phyloP scores from a whole-genome alignment of 1,284 basidiomycete genomes.

The Marasmius fiardii region DNA sequence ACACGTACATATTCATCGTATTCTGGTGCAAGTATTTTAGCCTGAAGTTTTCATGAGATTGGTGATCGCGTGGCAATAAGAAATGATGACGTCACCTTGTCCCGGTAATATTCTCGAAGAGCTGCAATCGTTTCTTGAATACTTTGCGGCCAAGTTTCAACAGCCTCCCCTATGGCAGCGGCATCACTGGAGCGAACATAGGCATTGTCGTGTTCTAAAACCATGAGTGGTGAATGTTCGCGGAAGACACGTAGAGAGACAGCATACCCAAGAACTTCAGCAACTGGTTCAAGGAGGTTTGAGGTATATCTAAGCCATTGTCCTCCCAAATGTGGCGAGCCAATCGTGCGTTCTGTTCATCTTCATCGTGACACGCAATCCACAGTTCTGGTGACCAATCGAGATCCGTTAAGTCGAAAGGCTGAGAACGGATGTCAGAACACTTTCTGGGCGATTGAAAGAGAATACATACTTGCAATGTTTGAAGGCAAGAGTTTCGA shows the following conservation, averaged over 20 bases:
- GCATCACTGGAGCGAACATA: constrained; percentile 83
- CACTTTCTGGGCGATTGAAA: constrained; percentile 1
- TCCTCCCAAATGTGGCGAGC: constrained; percentile 93
- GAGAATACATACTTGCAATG: constrained; percentile 69
- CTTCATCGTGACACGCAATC: constrained; percentile 88
- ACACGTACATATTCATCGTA: constrained; percentile 81
- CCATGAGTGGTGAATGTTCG: constrained; percentile 10
- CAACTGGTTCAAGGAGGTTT: constrained; percentile 64
- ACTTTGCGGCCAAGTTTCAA: constrained; percentile 73
- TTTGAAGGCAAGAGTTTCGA: constrained; percentile 87
- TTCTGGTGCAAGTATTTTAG: constrained; percentile 85
- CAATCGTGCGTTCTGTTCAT: constrained; percentile 87
- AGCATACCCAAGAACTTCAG: constrained; percentile 68
- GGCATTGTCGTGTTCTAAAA: constrained; percentile 72
- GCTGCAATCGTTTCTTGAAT: constrained; percentile 43
- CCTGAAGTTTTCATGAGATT: constrained; percentile 38
- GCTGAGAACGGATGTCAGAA: constrained; percentile 39
- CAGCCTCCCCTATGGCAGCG: constrained; percentile 75
- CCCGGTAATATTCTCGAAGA: constrained; percentile 76
- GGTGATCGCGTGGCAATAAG: not conserved
- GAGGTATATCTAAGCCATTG: constrained; percentile 89
- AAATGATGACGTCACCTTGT: constrained; percentile 55
- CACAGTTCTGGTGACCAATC: constrained; percentile 92
- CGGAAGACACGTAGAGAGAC: not conserved
- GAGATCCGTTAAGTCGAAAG: constrained; percentile 92